These are phyloP conservation scores for Gyromitra esculenta DNA, from an alignment of 2,329 filamentous ascomycete genomes.

Conservation along the genomic window DNA sequence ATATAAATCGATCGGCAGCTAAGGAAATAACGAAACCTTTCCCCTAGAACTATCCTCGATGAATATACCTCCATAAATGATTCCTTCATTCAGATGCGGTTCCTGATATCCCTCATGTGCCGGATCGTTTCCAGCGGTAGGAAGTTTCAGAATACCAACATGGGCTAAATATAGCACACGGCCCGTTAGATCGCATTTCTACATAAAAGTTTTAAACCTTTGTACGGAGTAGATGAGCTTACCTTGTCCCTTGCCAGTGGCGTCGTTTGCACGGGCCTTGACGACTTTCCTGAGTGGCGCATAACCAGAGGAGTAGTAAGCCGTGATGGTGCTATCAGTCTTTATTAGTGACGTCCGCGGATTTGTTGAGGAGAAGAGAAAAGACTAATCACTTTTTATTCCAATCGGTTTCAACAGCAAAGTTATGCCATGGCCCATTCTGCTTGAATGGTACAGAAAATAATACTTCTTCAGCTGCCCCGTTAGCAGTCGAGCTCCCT, in stretches of 20 bases:
- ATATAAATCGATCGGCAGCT: not conserved
- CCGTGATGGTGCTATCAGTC: slow-evolving; percentile 65
- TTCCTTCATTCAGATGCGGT: slow-evolving; percentile 65
- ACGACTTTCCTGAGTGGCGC: slow-evolving; percentile 65
- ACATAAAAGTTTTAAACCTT: not conserved
- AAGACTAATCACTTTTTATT: slow-evolving; percentile 61
- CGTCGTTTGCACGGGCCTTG: slow-evolving; percentile 64
- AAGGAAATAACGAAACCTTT: slow-evolving; percentile 30
- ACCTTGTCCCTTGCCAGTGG: slow-evolving; percentile 69
- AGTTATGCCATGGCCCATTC: slow-evolving; percentile 69
- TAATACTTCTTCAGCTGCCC: slow-evolving; percentile 62
- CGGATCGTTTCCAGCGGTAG: slow-evolving; percentile 65
- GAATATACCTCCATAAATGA: slow-evolving; percentile 67
- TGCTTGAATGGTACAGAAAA: slow-evolving; percentile 66
- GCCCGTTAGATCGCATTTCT: not conserved
- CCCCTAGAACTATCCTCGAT: slow-evolving; percentile 63
- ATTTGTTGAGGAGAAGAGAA: not conserved
- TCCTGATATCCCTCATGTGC: slow-evolving; percentile 65
- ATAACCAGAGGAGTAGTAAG: slow-evolving; percentile 67
- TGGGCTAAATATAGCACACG: slow-evolving; percentile 61
- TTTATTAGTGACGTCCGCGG: not conserved
- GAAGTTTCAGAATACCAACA: slow-evolving; percentile 70
- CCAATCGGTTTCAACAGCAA: slow-evolving; percentile 70
- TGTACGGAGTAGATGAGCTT: not conserved
- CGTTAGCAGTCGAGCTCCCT: slow-evolving; percentile 49